phyloP scores from a whole-genome alignment of 176 grass and related monocot species.

The Aegilops speltoides region DNA sequence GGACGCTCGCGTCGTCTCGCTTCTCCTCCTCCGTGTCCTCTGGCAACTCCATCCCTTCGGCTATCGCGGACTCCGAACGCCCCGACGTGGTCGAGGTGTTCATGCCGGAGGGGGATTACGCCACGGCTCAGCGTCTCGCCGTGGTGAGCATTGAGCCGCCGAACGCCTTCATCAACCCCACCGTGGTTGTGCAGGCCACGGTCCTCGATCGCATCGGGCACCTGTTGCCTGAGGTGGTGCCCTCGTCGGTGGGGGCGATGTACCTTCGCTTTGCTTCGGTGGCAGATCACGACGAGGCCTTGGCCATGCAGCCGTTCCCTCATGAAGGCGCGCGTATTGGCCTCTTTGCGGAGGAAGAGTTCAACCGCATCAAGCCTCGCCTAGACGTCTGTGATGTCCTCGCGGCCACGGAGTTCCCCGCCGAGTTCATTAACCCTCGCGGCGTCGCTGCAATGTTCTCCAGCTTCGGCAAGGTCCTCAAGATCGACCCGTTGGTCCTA shows the following conservation, averaged over 20 bases:
- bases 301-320: background rate
- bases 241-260: background rate
- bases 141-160: background rate
- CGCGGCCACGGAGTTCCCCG: too few species aligned
- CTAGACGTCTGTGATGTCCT: too few species aligned
- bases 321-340: background rate
- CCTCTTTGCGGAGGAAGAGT: too few species aligned
- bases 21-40: background rate
- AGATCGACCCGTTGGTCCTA: too few species aligned
- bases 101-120: background rate
- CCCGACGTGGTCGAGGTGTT: background rate
- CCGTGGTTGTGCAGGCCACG: fast-evolving
- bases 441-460: too few species aligned
- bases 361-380: too few species aligned
- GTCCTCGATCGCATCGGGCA: background rate
- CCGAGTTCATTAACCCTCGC: too few species aligned
- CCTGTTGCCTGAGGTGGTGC: background rate
- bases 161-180: background rate
- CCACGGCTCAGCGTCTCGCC: background rate
- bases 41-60: background rate
- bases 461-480: too few species aligned
- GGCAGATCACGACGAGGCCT: background rate
- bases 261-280: background rate
- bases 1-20: too few species aligned
- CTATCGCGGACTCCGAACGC: background rate